Conservation (phyloP, 2,329 filamentous ascomycete species). For the Albifimbria verrucaria region DNA sequence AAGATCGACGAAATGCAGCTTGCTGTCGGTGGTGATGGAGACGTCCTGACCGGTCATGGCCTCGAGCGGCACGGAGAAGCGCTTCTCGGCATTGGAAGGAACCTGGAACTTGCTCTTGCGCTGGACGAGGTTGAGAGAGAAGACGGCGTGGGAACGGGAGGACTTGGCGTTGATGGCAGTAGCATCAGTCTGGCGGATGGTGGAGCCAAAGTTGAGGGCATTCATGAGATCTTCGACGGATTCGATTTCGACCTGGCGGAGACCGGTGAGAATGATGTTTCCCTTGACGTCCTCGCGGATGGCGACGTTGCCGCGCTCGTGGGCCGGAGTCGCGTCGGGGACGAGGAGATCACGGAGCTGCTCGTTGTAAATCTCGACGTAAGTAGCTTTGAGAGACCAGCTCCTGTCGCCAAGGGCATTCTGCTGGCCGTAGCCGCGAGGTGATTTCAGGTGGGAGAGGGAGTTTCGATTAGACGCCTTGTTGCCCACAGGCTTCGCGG, state of each 20-base stretch:
- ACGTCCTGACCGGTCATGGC: slow-evolving; percentile 65
- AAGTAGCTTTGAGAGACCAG: slow-evolving; percentile 92
- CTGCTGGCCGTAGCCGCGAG: slow-evolving; percentile 61
- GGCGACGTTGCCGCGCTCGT: slow-evolving; percentile 75
- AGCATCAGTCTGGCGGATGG: slow-evolving; percentile 92
- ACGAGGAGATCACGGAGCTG: slow-evolving; percentile 86
- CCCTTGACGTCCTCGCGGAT: slow-evolving; percentile 95
- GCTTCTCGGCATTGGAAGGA: slow-evolving; percentile 67
- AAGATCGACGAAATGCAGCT: slow-evolving; percentile 96
- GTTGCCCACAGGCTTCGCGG: slow-evolving; percentile 39
- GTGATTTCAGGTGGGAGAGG: slow-evolving; percentile 75
- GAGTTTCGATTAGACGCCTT: slow-evolving; percentile 56
- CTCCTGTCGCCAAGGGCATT: slow-evolving; percentile 62
- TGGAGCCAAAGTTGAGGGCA: slow-evolving; percentile 87
- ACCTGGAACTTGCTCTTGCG: slow-evolving; percentile 61
- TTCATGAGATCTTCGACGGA: slow-evolving; percentile 88
- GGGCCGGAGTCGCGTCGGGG: slow-evolving; percentile 64
- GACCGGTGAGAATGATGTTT: slow-evolving; percentile 87
- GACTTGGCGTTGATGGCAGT: slow-evolving; percentile 98
- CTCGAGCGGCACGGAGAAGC: slow-evolving; percentile 82
- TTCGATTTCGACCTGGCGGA: slow-evolving; percentile 84
- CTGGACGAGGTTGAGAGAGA: slow-evolving; percentile 90
- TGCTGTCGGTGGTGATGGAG: slow-evolving; percentile 88
- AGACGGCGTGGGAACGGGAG: slow-evolving; percentile 94
- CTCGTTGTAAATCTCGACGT: slow-evolving; percentile 98